Base-by-base conservation (phyloP, 108 stramenopile genomes). In the Cylindrotheca closterium region DNA sequence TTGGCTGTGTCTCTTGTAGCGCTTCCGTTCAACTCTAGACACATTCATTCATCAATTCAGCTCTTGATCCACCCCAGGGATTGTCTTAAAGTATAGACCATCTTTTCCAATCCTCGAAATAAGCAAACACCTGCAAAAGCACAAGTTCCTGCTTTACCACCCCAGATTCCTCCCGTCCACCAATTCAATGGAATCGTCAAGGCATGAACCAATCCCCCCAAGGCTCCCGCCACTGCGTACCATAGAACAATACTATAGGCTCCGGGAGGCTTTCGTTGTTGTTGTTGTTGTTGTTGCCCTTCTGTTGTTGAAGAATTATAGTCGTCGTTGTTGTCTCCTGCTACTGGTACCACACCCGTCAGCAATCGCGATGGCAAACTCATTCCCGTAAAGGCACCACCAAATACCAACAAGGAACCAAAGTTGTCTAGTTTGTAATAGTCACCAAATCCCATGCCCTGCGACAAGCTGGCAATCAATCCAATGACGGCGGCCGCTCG, bases 111-210 rank as follows among this genome's bases (percentile, higher is more conserved):
- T 7, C 7, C 7, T 10, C 37, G 37, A 42, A 42, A 52, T 47
- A 47, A 10, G 7, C 7, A 42, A 7, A 42, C 37, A 10, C 77
- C 85, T 4, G 81, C 71, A 54, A 84, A 83, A 8, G 76, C 77
- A 60, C 85, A 87, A 25, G 75, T 32, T n/a, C 85, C 85, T 26
- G 83, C 83, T 52, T 87, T 87, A 27, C 85, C 85, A 19, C 85
- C 85, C 85, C 85, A 87, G 26, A 75, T 79, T 31, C 45, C 67
- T 33, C 75, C 78, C 47, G 70, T 71, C 85, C 85, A 87, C 63
- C 74, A 81, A 18, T 80, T 80, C 48, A 45, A 63, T 45, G 73
- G 68, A 49, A 87, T 77, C 26, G 82, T 79, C 18, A 77, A 25
- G 29, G 72, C 85, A 46, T 87, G 82, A 32, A 87, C 55, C 65